These are phyloP conservation scores for Cymbopogon citratus DNA, from an alignment of 176 grass and related monocot genomes.

Conservation along the genomic window DNA sequence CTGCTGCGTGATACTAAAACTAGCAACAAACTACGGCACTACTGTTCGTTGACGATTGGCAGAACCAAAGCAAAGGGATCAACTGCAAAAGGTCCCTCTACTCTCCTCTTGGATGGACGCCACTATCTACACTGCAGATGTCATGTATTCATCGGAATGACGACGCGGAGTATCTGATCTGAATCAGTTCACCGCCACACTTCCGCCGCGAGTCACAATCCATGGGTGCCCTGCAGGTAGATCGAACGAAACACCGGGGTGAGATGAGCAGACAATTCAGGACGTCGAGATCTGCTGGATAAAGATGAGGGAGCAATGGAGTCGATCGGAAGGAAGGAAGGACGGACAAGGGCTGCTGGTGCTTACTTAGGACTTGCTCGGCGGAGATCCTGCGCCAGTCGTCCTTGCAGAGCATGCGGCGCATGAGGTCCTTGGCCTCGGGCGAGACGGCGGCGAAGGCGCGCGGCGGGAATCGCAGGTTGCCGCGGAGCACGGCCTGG, in stretches of 20 bases:
- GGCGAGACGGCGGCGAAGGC: slow-evolving; percentile 56
- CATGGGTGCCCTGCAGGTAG: slow-evolving; percentile 53
- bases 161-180: not conserved
- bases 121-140: not conserved
- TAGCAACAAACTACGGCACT: not conserved
- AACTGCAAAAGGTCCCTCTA: not conserved
- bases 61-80: not conserved
- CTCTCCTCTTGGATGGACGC: not conserved
- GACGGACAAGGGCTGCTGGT: too few species aligned
- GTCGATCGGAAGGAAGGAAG: too few species aligned
- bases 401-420: slow-evolving; percentile 78
- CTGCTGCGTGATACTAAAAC: too few species aligned
- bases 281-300: too few species aligned
- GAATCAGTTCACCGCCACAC: not conserved
- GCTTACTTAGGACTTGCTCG: slow-evolving; percentile 64
- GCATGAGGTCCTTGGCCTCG: slow-evolving; percentile 69
- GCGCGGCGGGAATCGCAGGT: slow-evolving; percentile 57
- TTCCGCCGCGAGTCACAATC: slow-evolving; percentile 47
- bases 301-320: too few species aligned
- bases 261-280: not conserved
- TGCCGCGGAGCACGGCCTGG: slow-evolving; percentile 51
- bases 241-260: not conserved
- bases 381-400: slow-evolving; percentile 59
- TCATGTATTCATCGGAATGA: not conserved
- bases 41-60: not conserved